These are phyloP conservation scores for Citrus cavaleriei DNA, from an alignment of 345 rosid genomes.

Conservation along the genomic window DNA sequence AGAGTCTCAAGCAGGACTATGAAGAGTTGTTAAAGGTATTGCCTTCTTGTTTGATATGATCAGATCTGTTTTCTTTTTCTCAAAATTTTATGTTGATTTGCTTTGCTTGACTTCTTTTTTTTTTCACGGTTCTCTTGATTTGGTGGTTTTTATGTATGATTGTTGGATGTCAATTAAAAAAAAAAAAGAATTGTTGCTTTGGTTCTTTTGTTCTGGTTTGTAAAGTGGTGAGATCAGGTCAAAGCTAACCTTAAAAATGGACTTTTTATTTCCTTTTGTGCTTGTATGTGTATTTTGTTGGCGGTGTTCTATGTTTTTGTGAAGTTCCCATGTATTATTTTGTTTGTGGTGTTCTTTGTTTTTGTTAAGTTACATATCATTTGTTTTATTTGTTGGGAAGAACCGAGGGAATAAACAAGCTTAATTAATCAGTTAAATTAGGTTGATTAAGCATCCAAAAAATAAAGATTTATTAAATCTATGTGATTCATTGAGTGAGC, in stretches of 20 bases:
- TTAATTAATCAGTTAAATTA: background rate
- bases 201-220: slow-evolving; percentile 9
- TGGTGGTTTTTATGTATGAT: background rate
- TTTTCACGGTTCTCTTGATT: slow-evolving; percentile 7
- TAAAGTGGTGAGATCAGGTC: slow-evolving; percentile 10
- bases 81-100: background rate
- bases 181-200: background rate
- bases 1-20: slow-evolving; percentile 55
- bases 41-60: slow-evolving; percentile 17
- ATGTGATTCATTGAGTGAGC: background rate
- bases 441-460: background rate
- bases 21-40: slow-evolving; percentile 50
- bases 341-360: background rate
- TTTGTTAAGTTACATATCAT: background rate
- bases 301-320: background rate
- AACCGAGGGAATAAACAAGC: background rate
- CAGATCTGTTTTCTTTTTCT: slow-evolving; percentile 31
- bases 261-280: background rate
- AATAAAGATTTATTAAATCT: background rate
- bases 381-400: background rate
- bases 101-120: background rate
- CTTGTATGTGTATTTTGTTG: background rate
- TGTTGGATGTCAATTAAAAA: background rate
- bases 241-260: background rate
- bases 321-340: background rate